Base-by-base conservation (phyloP, 1,284 basidiomycete species). In the Termitomyces sp. region DNA sequence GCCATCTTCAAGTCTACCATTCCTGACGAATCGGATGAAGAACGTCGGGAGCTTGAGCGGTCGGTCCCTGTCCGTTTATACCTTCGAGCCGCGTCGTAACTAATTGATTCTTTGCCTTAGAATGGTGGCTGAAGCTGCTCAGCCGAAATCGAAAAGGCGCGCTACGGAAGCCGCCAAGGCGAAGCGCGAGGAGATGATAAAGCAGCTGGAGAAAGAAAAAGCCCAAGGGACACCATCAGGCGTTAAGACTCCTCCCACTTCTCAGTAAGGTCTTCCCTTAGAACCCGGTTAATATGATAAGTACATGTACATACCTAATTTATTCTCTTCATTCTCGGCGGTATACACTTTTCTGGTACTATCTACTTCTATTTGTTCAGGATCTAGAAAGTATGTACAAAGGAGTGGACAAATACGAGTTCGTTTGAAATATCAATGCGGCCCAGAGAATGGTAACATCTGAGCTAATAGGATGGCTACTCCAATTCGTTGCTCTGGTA, bases 1-100 rank as follows among this genome's bases (percentile, higher is more conserved):
- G 84, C 86, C 15, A 86, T 95, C 60, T 94, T 97, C 79, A 95
- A 94, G 70, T 74, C 78, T 2, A 82, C 90, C 0, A 67, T 81
- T 42, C 87, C 94, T 1, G 94, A 97, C 66, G 93, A 93, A 67
- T 85, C 89, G 10, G 94, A 95, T 65, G 88, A 90, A 65, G 95
- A 96, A 66, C 82, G 95, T 28, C 80, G 94, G 52, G 94, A 97
- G 70, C 82, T 98, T 36, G 94, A 98, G 71, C 77, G 92, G 90
- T 88, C 58, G 19, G 78, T 59, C 36, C 13, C 55, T 28, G 45
- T 53, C 21, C 40, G 26, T 31, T 31, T 8, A 24, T n/a, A 24
- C 21, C 9, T 21, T n/a, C 1, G 44, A 39, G 21, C 6, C 13
- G 33, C n/a, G 34, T n/a, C 31, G 33, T 42, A 19, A 36, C 36